A percentile compares a stretch with the other conserved stretches of the same genome.
phyloP scores from a whole-genome alignment of 176 grass and related monocot species.

The Alloteropsis semialata region DNA sequence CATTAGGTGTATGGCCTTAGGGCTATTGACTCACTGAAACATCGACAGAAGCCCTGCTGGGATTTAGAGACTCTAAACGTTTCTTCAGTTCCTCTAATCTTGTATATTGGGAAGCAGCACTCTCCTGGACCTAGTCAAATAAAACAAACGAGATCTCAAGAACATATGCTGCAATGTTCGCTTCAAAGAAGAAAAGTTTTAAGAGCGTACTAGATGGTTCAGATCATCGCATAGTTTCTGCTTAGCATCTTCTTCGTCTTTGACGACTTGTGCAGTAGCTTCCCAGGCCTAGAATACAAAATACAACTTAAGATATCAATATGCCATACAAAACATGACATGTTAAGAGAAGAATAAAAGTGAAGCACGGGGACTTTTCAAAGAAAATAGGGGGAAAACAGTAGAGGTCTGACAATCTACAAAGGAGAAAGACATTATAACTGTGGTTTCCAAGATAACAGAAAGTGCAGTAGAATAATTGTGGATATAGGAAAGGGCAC shows the following conservation, averaged over 20 bases:
- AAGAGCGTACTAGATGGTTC: conserved; percentile 61
- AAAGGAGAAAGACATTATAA: background rate
- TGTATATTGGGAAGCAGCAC: conserved; percentile 64
- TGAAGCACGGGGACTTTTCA: background rate
- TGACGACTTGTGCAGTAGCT: conserved; percentile 66
- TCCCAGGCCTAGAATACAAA: conserved; percentile 75
- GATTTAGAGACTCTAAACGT: conserved; percentile 78
- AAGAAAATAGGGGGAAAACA: background rate
- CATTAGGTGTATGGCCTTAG: background rate
- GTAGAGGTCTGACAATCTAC: background rate
- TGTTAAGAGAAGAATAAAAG: background rate
- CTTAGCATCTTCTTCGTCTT: conserved; percentile 82
- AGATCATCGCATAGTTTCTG: conserved; percentile 88
- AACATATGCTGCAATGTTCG: background rate
- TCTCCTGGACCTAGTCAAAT: conserved; percentile 81
- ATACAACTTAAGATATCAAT: conserved; percentile 3
- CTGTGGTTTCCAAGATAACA: background rate
- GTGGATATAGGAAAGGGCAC: background rate
- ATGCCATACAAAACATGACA: conserved; percentile 13
- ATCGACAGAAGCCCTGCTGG: conserved; percentile 52
- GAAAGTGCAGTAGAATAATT: background rate
- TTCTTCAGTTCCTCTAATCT: conserved; percentile 91
- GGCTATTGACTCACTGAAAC: conserved; percentile 45
- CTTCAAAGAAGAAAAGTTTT: background rate
- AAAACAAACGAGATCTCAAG: conserved; percentile 17